Base-by-base conservation (phyloP, 2,329 filamentous ascomycete genomes). In the Dothiorella sarmentorum region DNA sequence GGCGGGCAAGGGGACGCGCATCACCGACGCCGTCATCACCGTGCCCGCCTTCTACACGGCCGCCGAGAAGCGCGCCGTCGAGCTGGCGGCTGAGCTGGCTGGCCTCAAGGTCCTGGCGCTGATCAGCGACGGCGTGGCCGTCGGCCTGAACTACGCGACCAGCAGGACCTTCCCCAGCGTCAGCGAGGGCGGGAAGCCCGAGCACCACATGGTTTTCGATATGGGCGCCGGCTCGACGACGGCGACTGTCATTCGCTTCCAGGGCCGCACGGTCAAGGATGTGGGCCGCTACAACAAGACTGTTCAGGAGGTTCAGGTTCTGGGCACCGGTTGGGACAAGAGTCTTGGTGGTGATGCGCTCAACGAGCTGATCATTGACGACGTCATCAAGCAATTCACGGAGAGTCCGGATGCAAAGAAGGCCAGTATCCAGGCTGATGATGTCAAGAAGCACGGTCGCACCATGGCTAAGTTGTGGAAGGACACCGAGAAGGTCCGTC, bases 151-250 rank as follows among this genome's bases (percentile, higher is more conserved):
- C 76, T 99, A 97, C 73, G 94, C 94, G 42, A 97, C 91, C 26
- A 89, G 85, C 68, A 85, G 94, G 67, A 91, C 89, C 15, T 99
- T 97, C 74, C 91, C 92, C 35, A 91, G 85, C 66, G 81, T 93
- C 61, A 89, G 85, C 58, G 87, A 94, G 56, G 91, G 90, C 57
- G 88, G 84, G 63, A 91, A 91, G 77, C 88, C 94, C 0, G 94
- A 99, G 75, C 85, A 92, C 67, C 91, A 99, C 76, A 77, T 99
- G 72, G 85, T 99, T 27, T 99, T 94, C 69, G 94, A 99, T 71
- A 97, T 99, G 92, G 94, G 94, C 65, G 92, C 94, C 65, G 94
- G 94, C 4, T 97, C 91, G 44, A 89, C 93, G 29, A 96, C 91
- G 67, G 93, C 93, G 4, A 94, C 91, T 6, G 79, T 99, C 55